A percentile compares a stretch with the other conserved stretches of the same genome.
Evolutionary conservation across 2,329 filamentous ascomycete genomes (phyloP).

Genomic region (Scleromitrula shiraiana): DNA sequence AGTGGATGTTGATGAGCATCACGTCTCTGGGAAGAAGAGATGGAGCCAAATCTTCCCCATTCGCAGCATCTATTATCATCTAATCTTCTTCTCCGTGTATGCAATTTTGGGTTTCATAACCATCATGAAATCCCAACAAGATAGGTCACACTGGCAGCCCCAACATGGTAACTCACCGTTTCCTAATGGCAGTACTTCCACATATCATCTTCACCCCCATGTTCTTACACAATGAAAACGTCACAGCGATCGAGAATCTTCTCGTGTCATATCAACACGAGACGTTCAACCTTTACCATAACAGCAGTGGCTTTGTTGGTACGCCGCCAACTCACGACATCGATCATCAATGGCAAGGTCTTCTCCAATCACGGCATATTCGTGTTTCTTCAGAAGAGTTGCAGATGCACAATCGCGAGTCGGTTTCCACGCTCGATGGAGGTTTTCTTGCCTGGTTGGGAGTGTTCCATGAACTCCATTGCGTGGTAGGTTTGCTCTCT

Average conservation of each 20-base stretch:
- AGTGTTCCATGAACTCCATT: neutral
- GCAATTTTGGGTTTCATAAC: neutral
- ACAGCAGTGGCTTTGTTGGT: neutral
- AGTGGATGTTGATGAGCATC: neutral
- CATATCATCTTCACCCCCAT: neutral
- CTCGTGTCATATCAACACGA: neutral
- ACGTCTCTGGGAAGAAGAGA: neutral
- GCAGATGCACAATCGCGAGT: neutral
- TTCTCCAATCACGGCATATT: neutral
- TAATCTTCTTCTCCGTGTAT: neutral
- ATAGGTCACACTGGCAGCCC: neutral
- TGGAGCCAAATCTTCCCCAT: neutral
- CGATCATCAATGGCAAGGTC: neutral
- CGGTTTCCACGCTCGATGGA: neutral
- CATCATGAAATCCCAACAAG: neutral
- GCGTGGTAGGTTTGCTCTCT: neutral
- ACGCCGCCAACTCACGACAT: neutral
- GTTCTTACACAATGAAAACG: neutral
- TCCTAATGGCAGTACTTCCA: neutral
- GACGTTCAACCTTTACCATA: neutral
- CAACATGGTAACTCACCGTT: neutral
- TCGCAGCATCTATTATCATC: neutral
- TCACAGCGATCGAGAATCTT: neutral
- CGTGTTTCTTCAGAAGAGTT: neutral
- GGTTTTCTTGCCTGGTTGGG: neutral